Percentiles rank a stretch among this genome's conserved stretches.
These are phyloP conservation scores for Cardamine resedifolia DNA, from an alignment of 345 rosid species.

Conservation along the genomic window DNA sequence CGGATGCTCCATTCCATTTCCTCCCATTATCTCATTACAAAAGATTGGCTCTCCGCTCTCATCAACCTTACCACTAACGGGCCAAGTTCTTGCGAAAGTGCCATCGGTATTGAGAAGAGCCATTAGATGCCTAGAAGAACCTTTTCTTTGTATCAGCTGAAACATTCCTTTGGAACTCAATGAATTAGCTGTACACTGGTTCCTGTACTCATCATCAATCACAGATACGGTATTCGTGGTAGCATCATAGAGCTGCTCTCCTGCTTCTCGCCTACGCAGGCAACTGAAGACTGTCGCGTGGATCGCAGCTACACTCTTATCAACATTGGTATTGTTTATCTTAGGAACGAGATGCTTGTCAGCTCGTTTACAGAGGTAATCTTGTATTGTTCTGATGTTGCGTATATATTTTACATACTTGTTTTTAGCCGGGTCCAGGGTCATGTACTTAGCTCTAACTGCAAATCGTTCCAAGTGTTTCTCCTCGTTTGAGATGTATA, in stretches of 20 bases:
- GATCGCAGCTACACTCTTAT: constrained; percentile 93
- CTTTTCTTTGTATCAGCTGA: constrained; percentile 92
- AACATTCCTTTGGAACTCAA: constrained; percentile 97
- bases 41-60: constrained; percentile 48
- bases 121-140: constrained; percentile 95
- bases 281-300: constrained; percentile 97
- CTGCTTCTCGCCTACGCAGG: constrained; percentile 85
- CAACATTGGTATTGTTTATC: constrained; percentile 96
- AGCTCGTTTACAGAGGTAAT: constrained; percentile 87
- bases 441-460: constrained; percentile 99
- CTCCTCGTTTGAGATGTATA: constrained; percentile 89
- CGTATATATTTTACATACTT: constrained; percentile 93
- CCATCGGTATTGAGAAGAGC: constrained; percentile 96
- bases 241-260: constrained; percentile 84
- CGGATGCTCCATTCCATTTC: constrained; percentile 56
- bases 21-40: constrained; percentile 42
- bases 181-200: constrained; percentile 90
- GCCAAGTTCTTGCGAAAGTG: constrained; percentile 96
- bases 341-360: constrained; percentile 98
- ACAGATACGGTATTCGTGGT: constrained; percentile 71
- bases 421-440: constrained; percentile 92
- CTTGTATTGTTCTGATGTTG: constrained; percentile 95
- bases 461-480: constrained; percentile 99
- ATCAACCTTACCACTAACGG: constrained; percentile 56
- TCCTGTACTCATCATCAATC: constrained; percentile 87